phyloP scores from a whole-genome alignment of 2,329 filamentous ascomycete species.

The Stenocarpella maydis region DNA sequence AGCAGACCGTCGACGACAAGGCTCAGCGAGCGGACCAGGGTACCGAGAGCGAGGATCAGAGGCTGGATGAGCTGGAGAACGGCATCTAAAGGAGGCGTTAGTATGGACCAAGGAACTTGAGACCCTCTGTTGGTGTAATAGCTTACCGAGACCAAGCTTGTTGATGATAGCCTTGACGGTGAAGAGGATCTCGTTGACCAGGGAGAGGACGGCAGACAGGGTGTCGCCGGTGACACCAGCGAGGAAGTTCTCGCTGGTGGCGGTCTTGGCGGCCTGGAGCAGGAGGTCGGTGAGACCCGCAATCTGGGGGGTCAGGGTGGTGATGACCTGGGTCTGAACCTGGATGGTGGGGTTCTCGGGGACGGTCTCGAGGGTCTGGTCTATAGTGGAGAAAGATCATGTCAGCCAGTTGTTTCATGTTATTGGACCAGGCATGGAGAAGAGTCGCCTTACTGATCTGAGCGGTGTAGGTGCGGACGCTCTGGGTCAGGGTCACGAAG shows the following conservation, averaged over 20 bases:
- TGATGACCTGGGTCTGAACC: slow-evolving; percentile 38
- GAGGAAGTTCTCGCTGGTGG: slow-evolving; percentile 38
- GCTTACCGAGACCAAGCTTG: slow-evolving; percentile 43
- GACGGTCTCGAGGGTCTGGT: slow-evolving; percentile 38
- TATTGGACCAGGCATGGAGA: not conserved
- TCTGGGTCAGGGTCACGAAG: slow-evolving; percentile 38
- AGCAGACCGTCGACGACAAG: slow-evolving; percentile 40
- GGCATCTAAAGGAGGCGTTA: slow-evolving; percentile 29
- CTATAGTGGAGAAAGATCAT: slow-evolving; percentile 27
- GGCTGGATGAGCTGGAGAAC: slow-evolving; percentile 39
- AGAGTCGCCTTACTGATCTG: slow-evolving; percentile 40
- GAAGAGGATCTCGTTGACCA: slow-evolving; percentile 41
- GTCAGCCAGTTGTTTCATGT: not conserved
- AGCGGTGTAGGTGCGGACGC: slow-evolving; percentile 40
- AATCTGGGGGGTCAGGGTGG: slow-evolving; percentile 38
- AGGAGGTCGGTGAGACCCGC: slow-evolving; percentile 41
- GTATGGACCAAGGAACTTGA: not conserved
- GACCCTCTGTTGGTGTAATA: not conserved
- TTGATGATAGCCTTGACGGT: slow-evolving; percentile 41
- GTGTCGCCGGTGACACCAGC: slow-evolving; percentile 35
- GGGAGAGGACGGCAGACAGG: slow-evolving; percentile 37
- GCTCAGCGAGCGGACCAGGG: slow-evolving; percentile 40
- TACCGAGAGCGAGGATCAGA: slow-evolving; percentile 39
- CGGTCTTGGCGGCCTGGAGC: slow-evolving; percentile 36
- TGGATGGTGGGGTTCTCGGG: slow-evolving; percentile 37